Conservation (phyloP, 139 green algal genomes). For the Limnomonas spitsbergensis region DNA sequence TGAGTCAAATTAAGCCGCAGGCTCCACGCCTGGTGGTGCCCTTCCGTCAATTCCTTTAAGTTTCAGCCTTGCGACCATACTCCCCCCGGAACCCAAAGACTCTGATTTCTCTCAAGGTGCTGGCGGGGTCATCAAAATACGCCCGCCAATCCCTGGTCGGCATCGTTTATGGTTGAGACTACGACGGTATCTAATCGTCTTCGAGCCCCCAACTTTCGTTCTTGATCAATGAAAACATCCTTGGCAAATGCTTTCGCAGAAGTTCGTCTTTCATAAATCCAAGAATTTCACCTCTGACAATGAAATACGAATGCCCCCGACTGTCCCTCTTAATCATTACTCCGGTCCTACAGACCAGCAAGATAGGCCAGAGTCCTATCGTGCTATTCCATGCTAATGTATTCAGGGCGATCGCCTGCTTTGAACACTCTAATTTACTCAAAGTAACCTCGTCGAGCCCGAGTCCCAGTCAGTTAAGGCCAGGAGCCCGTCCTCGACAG, state of each 20-base stretch:
- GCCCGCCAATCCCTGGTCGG: too few relatives aligned
- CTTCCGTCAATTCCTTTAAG: slow-evolving; percentile 96
- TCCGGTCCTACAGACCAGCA: slow-evolving; percentile 92
- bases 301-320: slow-evolving; percentile 99
- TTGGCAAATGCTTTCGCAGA: slow-evolving; percentile 94
- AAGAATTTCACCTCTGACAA: slow-evolving; percentile 99
- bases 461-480: too few relatives aligned
- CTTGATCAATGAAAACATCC: slow-evolving; percentile 13
- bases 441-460: too few relatives aligned
- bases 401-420: too few relatives aligned
- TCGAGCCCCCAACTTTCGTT: slow-evolving; percentile 99
- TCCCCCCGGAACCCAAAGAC: slow-evolving; percentile 95
- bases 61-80: slow-evolving; percentile 95
- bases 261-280: slow-evolving; percentile 99
- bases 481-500: too few relatives aligned
- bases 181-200: slow-evolving; percentile 99
- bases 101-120: slow-evolving; percentile 99
- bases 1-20: slow-evolving; percentile 97
- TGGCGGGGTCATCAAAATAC: too few relatives aligned
- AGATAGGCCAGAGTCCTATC: too few relatives aligned
- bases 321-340: slow-evolving; percentile 99
- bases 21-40: slow-evolving; percentile 92
- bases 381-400: too few relatives aligned
- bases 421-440: too few relatives aligned
- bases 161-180: slow-evolving; percentile 99